A percentile compares a stretch with the other conserved stretches of the same genome.
Conservation (phyloP, 75 land plant genomes). For the Cupressus sempervirens region DNA sequence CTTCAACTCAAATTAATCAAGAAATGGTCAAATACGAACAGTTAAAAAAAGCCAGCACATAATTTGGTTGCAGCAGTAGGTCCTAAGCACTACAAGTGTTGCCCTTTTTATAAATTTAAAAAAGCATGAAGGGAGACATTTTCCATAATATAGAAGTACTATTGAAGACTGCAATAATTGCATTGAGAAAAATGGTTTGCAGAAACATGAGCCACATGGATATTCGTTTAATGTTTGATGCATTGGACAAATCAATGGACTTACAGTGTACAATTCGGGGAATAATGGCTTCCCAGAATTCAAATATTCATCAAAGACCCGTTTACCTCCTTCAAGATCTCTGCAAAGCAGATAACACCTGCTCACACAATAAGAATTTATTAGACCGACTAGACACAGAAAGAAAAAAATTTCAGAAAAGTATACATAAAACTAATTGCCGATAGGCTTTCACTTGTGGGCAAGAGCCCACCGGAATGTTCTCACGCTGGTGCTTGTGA, state of each 20-base stretch:
- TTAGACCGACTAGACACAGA: neutral
- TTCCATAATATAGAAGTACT: neutral
- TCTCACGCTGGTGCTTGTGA: too few species aligned
- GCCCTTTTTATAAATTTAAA: neutral
- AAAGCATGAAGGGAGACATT: neutral
- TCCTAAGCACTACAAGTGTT: neutral
- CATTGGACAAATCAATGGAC: conserved; percentile 8
- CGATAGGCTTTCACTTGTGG: too few species aligned
- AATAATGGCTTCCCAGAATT: conserved; percentile 38
- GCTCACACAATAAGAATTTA: conserved; percentile 6
- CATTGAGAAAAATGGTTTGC: neutral
- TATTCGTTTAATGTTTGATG: neutral
- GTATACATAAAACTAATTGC: neutral
- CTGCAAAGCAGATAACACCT: conserved; percentile 65
- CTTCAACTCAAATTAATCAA: neutral
- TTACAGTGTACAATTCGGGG: conserved; percentile 53
- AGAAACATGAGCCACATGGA: neutral
- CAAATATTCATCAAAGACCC: conserved; percentile 53
- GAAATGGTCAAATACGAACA: neutral
- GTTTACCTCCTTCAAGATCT: conserved; percentile 50
- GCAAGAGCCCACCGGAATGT: too few species aligned
- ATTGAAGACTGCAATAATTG: neutral
- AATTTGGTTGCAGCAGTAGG: neutral
- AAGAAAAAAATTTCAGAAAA: neutral
- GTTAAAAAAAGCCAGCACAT: neutral